Conservation (phyloP, 441 rosid species). For the Syzygium syzygioides region DNA sequence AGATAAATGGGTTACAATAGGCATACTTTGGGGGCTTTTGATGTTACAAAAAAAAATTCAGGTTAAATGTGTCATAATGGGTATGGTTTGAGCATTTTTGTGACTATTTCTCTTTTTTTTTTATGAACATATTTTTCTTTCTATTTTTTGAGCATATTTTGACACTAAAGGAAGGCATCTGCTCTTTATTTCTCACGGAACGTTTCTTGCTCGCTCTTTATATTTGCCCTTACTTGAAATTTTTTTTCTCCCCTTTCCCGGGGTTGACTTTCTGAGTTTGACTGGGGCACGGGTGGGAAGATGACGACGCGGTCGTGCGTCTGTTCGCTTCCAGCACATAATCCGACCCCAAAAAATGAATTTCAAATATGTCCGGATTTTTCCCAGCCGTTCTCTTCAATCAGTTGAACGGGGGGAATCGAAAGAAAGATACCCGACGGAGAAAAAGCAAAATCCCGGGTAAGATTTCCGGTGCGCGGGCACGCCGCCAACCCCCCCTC, state of each 20-base stretch:
- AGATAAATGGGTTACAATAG: too few species aligned
- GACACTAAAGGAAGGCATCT: not conserved
- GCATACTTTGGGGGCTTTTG: too few species aligned
- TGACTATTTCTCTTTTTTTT: not conserved
- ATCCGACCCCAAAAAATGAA: too few species aligned
- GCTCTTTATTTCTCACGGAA: not conserved
- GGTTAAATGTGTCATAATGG: too few species aligned
- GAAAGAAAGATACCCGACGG: not conserved
- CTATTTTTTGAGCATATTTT: not conserved
- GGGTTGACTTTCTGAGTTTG: not conserved
- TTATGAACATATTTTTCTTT: not conserved
- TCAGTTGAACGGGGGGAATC: not conserved
- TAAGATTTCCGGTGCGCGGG: not conserved
- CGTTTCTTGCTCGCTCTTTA: not conserved
- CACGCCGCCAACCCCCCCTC: too few species aligned
- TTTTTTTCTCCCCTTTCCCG: too few species aligned
- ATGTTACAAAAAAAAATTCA: too few species aligned
- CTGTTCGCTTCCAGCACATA: too few species aligned
- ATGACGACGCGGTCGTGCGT: too few species aligned
- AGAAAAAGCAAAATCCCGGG: not conserved
- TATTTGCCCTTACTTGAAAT: too few species aligned
- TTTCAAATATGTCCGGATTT: not conserved
- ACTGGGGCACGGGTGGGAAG: too few species aligned
- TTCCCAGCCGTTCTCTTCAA: not conserved
- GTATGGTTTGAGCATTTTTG: too few species aligned